Conservation (phyloP, 116 monocot species). For the Thalassia testudinum region DNA sequence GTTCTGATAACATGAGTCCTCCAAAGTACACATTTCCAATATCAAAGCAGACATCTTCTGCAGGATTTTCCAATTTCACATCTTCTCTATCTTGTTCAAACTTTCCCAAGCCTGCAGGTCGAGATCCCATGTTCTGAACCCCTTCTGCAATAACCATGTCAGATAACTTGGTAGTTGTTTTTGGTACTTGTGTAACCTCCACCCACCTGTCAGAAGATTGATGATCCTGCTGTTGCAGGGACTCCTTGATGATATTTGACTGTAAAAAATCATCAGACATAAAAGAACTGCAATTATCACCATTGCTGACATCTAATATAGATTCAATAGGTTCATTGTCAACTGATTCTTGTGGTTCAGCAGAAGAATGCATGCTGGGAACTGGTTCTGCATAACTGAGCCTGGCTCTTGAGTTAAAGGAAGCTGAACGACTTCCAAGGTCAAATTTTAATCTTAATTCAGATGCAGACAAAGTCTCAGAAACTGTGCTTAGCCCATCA, state of each 20-base stretch:
- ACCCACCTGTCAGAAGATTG: slow-evolving; percentile 60
- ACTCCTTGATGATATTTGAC: slow-evolving; percentile 12
- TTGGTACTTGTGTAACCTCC: slow-evolving; percentile 10
- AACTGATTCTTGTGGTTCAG: slow-evolving; percentile 14
- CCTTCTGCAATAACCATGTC: too few species aligned
- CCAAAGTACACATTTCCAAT: too few species aligned
- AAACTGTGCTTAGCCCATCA: slow-evolving; percentile 33
- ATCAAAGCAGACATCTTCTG: too few species aligned
- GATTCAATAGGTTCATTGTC: slow-evolving; percentile 5
- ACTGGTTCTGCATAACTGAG: slow-evolving; percentile 29
- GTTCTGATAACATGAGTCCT: too few species aligned
- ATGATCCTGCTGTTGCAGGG: slow-evolving; percentile 14
- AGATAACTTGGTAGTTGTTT: too few species aligned
- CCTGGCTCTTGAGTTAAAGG: slow-evolving; percentile 45
- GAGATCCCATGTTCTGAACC: too few species aligned
- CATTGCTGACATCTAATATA: too few species aligned
- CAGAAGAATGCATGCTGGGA: slow-evolving; percentile 20
- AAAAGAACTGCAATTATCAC: slow-evolving; percentile 9
- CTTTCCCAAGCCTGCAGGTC: too few species aligned
- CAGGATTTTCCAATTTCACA: too few species aligned
- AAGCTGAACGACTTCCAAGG: slow-evolving; percentile 36
- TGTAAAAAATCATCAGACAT: slow-evolving; percentile 13
- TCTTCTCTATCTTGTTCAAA: too few species aligned
- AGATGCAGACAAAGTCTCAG: slow-evolving; percentile 32
- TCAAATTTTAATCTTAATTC: slow-evolving; percentile 39